Base-by-base conservation (phyloP, 139 green algal species). In the Picochlorum sp. region DNA sequence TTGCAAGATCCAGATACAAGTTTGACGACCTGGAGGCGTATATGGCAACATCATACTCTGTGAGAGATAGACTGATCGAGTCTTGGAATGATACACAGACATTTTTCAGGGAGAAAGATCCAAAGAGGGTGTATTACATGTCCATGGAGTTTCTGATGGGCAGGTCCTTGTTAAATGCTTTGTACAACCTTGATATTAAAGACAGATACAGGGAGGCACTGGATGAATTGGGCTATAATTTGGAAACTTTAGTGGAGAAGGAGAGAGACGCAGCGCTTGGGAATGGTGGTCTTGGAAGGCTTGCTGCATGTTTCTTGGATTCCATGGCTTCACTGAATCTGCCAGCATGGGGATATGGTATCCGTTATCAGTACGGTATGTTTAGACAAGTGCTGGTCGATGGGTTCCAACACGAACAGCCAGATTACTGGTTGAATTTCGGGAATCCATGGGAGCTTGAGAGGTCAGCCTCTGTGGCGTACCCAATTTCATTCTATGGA, bases 311-410 rank as follows among this genome's bases (percentile, higher is more conserved):
- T 83, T 98, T 99, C 79, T 76, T 99, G 41, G 94, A 99, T 79
- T 95, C 88, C n/a, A 96, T 99, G 72, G 94, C 94, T 15, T 95
- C 89, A 0, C 79, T 97, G 23, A 88, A 96, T 75, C 87, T 99
- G 69, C 94, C 94, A 6, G 94, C 84, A 24, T 98, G 94, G 91
- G 94, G 94, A 34, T 99, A 99, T 60, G 94, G 94, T 68, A 97
- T 99, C 62, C 83, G 94, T 10, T 99, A 99, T 77, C 85, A 92
- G 69, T 98, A 98, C 67, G 92, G 92, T 47, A 98, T 98, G 92
- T 98, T 98, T 70, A 81, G 90, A 62, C 80, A 97, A 86, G 81
- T 61, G 50, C 88, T 97, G 34, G 57, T 88, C 21, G 83, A 94
- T 61, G 88, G 90, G 13, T 92, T 95, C 70, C 92, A 98, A 79